Conservation (phyloP, 2,329 filamentous ascomycete genomes). For the Pseudophaeomoniella oleicola region DNA sequence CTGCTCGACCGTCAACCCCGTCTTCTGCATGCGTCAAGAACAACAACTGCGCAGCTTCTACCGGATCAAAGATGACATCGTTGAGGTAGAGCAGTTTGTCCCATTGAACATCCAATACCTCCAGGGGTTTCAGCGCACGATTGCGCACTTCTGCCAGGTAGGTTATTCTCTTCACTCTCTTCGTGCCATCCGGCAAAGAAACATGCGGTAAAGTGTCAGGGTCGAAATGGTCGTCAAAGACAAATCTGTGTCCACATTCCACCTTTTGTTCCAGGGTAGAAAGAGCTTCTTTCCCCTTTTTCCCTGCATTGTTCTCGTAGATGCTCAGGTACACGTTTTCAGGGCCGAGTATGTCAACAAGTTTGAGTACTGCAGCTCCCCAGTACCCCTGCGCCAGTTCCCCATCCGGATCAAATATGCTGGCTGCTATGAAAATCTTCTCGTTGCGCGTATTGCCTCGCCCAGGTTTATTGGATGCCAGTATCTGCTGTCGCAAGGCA, state of each 20-base stretch:
- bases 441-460: slow-evolving; percentile 42
- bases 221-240: slow-evolving; percentile 46
- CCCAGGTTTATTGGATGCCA: slow-evolving; percentile 18
- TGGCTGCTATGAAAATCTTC: slow-evolving; percentile 60
- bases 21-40: slow-evolving; percentile 42
- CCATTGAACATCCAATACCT: slow-evolving; percentile 28
- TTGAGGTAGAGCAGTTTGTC: slow-evolving; percentile 50
- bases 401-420: slow-evolving; percentile 51
- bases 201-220: slow-evolving; percentile 43
- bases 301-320: slow-evolving; percentile 57
- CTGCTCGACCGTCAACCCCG: slow-evolving; percentile 30
- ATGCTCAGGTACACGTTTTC: slow-evolving; percentile 58
- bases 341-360: slow-evolving; percentile 52
- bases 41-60: slow-evolving; percentile 45
- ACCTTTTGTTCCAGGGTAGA: slow-evolving; percentile 35
- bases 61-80: slow-evolving; percentile 49
- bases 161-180: slow-evolving; percentile 56
- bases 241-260: slow-evolving; percentile 36
- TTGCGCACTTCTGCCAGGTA: slow-evolving; percentile 63
- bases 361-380: slow-evolving; percentile 44
- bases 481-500: slow-evolving; percentile 17
- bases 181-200: slow-evolving; percentile 45
- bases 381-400: slow-evolving; percentile 48
- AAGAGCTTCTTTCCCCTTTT: slow-evolving; percentile 40
- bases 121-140: slow-evolving; percentile 49